phyloP scores from a whole-genome alignment of 1,284 basidiomycete genomes.

The Cryptococcus sp. region DNA sequence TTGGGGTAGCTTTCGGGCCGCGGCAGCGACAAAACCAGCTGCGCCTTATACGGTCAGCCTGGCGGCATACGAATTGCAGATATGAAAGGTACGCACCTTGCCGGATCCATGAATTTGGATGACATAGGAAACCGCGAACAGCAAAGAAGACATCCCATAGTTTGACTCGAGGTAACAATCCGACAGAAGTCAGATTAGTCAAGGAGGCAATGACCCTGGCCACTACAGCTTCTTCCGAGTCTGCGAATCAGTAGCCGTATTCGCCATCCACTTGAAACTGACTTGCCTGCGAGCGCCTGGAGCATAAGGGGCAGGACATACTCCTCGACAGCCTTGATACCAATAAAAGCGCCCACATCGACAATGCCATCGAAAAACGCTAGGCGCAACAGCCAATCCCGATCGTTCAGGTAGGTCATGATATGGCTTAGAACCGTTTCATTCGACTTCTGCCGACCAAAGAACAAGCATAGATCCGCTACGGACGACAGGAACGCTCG shows the following conservation, averaged over 20 bases:
- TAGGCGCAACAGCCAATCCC: slow-evolving; percentile 84
- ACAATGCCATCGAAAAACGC: slow-evolving; percentile 96
- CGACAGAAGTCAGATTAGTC: slow-evolving; percentile 77
- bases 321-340: slow-evolving; percentile 65
- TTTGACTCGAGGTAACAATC: slow-evolving; percentile 83
- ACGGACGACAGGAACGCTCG: slow-evolving; percentile 65
- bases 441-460: slow-evolving; percentile 87
- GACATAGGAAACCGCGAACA: slow-evolving; percentile 82
- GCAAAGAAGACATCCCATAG: slow-evolving; percentile 90
- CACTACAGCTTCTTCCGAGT: slow-evolving; percentile 91
- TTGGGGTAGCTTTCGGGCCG: slow-evolving; percentile 68
- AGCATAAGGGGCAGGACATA: slow-evolving; percentile 91
- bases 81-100: slow-evolving; percentile 59
- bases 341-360: slow-evolving; percentile 87
- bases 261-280: not conserved
- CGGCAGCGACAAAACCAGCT: slow-evolving; percentile 77
- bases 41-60: slow-evolving; percentile 57
- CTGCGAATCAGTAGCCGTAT: slow-evolving; percentile 49
- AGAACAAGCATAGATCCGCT: slow-evolving; percentile 83
- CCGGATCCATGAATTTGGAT: slow-evolving; percentile 94
- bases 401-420: slow-evolving; percentile 96
- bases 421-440: slow-evolving; percentile 94
- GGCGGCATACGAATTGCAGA: not conserved
- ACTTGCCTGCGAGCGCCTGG: slow-evolving; percentile 79
- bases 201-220: slow-evolving; percentile 79